Evolutionary conservation across 2,329 filamentous ascomycete species (phyloP).

Genomic region (Rhynchosporium secalis): DNA sequence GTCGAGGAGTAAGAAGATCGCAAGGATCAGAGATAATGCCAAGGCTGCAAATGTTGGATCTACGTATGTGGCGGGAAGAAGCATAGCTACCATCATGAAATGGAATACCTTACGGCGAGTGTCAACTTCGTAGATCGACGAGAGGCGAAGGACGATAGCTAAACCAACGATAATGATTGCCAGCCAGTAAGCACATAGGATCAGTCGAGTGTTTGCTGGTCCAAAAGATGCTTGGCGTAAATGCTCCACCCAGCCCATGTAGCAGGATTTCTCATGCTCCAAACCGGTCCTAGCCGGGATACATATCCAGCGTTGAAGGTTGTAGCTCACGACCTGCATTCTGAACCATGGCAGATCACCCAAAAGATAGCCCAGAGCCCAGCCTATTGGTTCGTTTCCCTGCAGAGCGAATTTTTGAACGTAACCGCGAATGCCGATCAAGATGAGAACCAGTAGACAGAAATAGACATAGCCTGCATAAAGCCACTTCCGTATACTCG

Average conservation of each 20-base stretch:
- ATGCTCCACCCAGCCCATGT: conserved; percentile 62
- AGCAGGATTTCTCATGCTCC: conserved; percentile 44
- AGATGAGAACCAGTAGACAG: conserved; percentile 63
- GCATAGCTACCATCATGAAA: conserved; percentile 97
- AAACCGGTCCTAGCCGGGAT: conserved; percentile 55
- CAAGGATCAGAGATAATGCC: conserved; percentile 75
- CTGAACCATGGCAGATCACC: conserved; percentile 74
- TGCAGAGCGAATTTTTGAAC: conserved; percentile 67
- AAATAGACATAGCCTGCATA: conserved; percentile 81
- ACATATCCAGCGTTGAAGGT: conserved; percentile 73
- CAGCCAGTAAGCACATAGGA: conserved; percentile 73
- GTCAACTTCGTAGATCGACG: conserved; percentile 82
- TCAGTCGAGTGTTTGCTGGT: conserved; percentile 76
- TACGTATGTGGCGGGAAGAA: conserved; percentile 81
- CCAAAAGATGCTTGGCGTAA: conserved; percentile 67
- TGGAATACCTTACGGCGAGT: conserved; percentile 97
- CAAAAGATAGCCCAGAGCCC: conserved; percentile 87
- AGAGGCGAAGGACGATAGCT: conserved; percentile 71
- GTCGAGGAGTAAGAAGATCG: conserved; percentile 85
- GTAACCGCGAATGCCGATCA: conserved; percentile 70
- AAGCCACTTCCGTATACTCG: conserved; percentile 73
- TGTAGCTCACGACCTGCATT: conserved; percentile 66
- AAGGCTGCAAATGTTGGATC: conserved; percentile 83
- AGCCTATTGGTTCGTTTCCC: conserved; percentile 81
- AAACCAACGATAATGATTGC: conserved; percentile 70